Evolutionary conservation across 179 eudicot genomes (phyloP).

Genomic region (Carnegiea gigantea): DNA sequence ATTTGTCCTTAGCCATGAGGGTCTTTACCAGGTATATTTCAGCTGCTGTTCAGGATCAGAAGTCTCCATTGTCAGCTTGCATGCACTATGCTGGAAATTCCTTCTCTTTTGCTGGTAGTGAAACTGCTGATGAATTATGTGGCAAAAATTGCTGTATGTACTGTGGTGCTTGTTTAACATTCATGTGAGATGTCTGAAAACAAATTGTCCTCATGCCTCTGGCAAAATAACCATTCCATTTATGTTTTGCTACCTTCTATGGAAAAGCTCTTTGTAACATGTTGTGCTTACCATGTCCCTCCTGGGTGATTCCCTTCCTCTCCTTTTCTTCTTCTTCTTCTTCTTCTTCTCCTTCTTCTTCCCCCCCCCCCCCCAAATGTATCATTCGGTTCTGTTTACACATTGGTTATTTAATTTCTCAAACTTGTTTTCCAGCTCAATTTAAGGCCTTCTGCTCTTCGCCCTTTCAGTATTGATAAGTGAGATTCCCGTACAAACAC

Average conservation of each 20-base stretch:
- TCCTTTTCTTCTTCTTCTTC: background rate
- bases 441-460: too few relatives aligned
- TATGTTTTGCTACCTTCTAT: background rate
- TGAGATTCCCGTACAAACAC: too few relatives aligned
- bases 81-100: conserved; percentile 1
- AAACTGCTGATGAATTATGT: background rate
- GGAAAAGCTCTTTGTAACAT: background rate
- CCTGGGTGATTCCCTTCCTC: background rate
- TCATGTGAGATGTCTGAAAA: too few relatives aligned
- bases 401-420: too few relatives aligned
- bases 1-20: conserved; percentile 86
- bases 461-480: too few relatives aligned
- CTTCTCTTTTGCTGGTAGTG: background rate
- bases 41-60: background rate
- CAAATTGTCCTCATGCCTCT: too few relatives aligned
- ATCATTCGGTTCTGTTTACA: too few relatives aligned
- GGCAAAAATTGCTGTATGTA: too few relatives aligned
- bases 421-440: too few relatives aligned
- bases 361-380: too few relatives aligned
- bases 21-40: conserved; percentile 69
- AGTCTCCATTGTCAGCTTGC: too few relatives aligned
- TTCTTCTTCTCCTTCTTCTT: background rate
- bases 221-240: background rate
- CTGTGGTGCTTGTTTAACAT: too few relatives aligned
- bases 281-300: background rate